phyloP scores from a whole-genome alignment of 1,139 yeast genomes.

The Candida sojae region DNA sequence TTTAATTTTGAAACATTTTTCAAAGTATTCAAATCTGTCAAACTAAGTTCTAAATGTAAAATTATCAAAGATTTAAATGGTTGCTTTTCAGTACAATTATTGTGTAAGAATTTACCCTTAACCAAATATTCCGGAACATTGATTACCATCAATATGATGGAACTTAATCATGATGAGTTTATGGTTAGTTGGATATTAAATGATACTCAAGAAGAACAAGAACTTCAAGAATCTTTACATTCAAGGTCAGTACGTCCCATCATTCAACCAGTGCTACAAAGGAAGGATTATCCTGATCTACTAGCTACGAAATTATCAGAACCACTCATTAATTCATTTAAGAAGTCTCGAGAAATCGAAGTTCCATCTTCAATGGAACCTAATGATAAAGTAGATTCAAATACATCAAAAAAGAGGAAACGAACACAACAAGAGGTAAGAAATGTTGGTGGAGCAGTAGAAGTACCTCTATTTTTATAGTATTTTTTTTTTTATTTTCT shows the following conservation, averaged over 20 bases:
- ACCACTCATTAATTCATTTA: slow-evolving; percentile 12
- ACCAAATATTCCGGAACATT: slow-evolving; percentile 57
- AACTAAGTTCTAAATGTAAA: slow-evolving; percentile 59
- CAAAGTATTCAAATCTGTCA: slow-evolving; percentile 55
- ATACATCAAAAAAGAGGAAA: slow-evolving; percentile 1
- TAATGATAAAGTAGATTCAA: neutral
- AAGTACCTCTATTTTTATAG: slow-evolving; percentile 40
- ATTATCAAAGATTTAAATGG: slow-evolving; percentile 61
- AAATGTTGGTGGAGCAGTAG: slow-evolving; percentile 42
- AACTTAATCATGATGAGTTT: slow-evolving; percentile 23
- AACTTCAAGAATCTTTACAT: neutral
- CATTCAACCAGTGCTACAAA: neutral
- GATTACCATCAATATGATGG: slow-evolving; percentile 62
- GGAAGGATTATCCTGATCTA: neutral
- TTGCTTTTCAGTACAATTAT: slow-evolving; percentile 48
- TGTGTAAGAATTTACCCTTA: slow-evolving; percentile 35
- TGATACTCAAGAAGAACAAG: slow-evolving; percentile 12
- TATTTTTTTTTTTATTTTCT: neutral
- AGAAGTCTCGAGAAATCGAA: slow-evolving; percentile 3
- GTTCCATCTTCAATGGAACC: slow-evolving; percentile 1
- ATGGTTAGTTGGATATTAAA: slow-evolving; percentile 13
- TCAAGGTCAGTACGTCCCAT: neutral
- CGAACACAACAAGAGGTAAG: slow-evolving; percentile 16
- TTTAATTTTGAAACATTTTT: slow-evolving; percentile 56
- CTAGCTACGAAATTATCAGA: slow-evolving; percentile 1